Percentiles rank a stretch among this genome's conserved stretches.
Evolutionary conservation across 2,329 filamentous ascomycete genomes (phyloP).

Genomic region (Lasiodiplodia sp.): DNA sequence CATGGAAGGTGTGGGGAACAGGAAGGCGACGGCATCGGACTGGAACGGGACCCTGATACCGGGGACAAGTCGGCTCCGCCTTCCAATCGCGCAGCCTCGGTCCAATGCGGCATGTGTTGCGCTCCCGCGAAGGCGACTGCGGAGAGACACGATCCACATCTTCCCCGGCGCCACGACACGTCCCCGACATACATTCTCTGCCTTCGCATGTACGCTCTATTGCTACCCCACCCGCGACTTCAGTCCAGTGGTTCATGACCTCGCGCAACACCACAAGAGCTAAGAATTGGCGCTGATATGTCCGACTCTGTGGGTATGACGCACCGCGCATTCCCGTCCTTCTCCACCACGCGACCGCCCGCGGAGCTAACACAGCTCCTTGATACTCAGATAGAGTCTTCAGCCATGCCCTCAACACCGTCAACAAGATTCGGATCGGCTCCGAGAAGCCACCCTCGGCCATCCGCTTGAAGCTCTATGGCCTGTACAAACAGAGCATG

Average conservation of each 20-base stretch:
- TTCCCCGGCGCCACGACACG: constrained; percentile 24
- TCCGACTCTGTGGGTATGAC: constrained; percentile 31
- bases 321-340: neutral
- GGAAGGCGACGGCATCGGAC: neutral
- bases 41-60: constrained; percentile 23
- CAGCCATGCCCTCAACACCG: constrained; percentile 97
- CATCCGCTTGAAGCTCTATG: constrained; percentile 91
- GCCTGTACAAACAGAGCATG: constrained; percentile 99
- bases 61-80: constrained; percentile 17
- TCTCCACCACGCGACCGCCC: constrained; percentile 17
- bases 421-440: constrained; percentile 96
- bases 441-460: constrained; percentile 84
- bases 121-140: constrained; percentile 24
- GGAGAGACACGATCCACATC: constrained; percentile 25
- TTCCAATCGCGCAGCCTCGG: constrained; percentile 21
- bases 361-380: neutral
- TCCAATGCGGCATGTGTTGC: constrained; percentile 25
- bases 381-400: constrained; percentile 85
- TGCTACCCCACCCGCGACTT: constrained; percentile 6
- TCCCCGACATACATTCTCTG: neutral
- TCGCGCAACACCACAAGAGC: neutral
- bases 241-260: constrained; percentile 22
- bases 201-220: constrained; percentile 15
- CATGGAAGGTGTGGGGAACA: neutral
- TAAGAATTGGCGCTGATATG: constrained; percentile 30